These are phyloP conservation scores for Lodderomyces jiufengensis DNA, from an alignment of 1,139 yeast species.

Conservation along the genomic window DNA sequence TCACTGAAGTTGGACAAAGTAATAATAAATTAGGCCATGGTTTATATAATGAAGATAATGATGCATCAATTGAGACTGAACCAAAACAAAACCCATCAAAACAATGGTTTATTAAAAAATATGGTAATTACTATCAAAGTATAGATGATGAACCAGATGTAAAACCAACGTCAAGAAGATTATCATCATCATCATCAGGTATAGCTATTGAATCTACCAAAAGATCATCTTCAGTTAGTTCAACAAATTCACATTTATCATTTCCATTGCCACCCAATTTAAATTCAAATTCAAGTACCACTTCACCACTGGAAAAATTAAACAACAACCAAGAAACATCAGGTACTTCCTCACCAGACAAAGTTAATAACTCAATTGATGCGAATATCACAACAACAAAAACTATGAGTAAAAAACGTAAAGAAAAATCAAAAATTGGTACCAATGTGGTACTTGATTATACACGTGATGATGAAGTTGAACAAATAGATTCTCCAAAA, in stretches of 20 bases:
- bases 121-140: too few species aligned
- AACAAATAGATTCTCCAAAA: too few species aligned
- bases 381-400: neutral
- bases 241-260: slow-evolving; percentile 10
- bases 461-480: too few species aligned
- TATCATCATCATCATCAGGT: too few species aligned
- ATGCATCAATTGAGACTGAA: too few species aligned
- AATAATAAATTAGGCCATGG: neutral
- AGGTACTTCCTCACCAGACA: slow-evolving; percentile 1
- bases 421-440: neutral
- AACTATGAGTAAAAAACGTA: neutral
- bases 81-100: too few species aligned
- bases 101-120: too few species aligned
- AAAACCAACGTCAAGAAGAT: too few species aligned
- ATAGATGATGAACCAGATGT: too few species aligned
- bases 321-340: slow-evolving; percentile 1
- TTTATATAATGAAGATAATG: neutral
- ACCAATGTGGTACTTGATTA: too few species aligned
- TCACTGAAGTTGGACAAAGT: neutral
- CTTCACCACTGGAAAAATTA: slow-evolving; percentile 6
- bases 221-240: slow-evolving; percentile 10
- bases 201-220: too few species aligned
- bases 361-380: neutral
- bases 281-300: slow-evolving; percentile 6
- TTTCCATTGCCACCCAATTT: slow-evolving; percentile 3